A percentile compares a stretch with the other conserved stretches of the same genome.
These are phyloP conservation scores for Acanthamoeba pearcei DNA, from an alignment of 208 protist genomes.

Conservation along the genomic window DNA sequence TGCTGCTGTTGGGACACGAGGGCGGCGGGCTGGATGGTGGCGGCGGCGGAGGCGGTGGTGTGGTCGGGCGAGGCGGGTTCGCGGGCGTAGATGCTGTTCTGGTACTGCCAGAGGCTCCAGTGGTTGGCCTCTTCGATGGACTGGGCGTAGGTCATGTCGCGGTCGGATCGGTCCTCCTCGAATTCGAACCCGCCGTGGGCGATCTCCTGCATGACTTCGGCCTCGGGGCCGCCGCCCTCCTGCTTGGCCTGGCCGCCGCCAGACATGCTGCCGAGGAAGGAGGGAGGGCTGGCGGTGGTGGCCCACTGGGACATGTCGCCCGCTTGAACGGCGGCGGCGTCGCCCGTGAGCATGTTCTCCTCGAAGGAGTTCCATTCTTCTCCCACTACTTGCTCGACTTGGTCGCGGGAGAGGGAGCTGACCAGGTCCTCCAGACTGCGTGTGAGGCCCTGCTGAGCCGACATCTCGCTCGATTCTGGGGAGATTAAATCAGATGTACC, in stretches of 20 bases:
- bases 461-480: background rate
- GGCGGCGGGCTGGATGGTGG: background rate
- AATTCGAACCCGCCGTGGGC: background rate
- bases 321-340: background rate
- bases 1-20: too few relatives aligned
- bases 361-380: conserved; percentile 2
- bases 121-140: conserved; percentile 65
- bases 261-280: background rate
- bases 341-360: background rate
- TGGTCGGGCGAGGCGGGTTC: background rate
- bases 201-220: conserved; percentile 1
- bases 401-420: background rate
- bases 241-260: background rate
- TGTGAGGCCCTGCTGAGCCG: conserved; percentile 1
- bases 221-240: background rate
- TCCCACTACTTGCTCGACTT: background rate
- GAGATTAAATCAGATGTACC: background rate
- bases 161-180: background rate
- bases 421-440: conserved; percentile 33
- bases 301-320: background rate
- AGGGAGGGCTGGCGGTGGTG: background rate
- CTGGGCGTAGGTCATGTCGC: background rate
- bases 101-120: conserved; percentile 48
- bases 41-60: background rate
- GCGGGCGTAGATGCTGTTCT: background rate